Evolutionary conservation across 164 flowering plant species (phyloP).

Genomic region (Vitis riparia): DNA sequence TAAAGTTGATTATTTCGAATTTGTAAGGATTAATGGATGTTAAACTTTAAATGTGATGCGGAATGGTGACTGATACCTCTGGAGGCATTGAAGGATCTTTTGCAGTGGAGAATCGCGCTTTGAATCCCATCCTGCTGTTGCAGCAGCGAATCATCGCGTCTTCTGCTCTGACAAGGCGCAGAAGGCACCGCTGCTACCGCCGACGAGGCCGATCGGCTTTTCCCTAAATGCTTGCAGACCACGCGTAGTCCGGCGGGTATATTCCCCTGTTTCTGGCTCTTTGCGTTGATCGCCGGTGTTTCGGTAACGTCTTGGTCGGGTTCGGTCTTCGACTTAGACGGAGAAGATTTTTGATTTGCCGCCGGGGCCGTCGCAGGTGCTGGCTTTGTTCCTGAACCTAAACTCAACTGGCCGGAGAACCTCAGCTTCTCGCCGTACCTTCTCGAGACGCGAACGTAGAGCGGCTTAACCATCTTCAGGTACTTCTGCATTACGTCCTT

Average conservation of each 20-base stretch:
- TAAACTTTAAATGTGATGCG: too few relatives aligned
- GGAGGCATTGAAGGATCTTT: constrained; percentile 70
- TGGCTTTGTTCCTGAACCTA: constrained; percentile 4
- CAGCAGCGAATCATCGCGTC: constrained; percentile 78
- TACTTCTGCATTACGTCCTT: constrained; percentile 70
- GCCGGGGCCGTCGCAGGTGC: constrained; percentile 1
- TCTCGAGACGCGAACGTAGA: constrained; percentile 64
- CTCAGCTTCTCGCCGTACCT: constrained; percentile 51
- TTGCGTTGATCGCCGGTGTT: constrained; percentile 9
- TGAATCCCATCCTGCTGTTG: constrained; percentile 92
- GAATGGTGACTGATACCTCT: constrained; percentile 38
- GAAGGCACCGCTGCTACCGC: constrained; percentile 40
- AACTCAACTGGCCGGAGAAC: constrained; percentile 45
- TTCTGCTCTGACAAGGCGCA: constrained; percentile 18
- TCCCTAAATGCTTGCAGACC: constrained; percentile 70
- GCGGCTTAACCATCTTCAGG: constrained; percentile 77
- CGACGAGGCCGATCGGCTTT: constrained; percentile 70
- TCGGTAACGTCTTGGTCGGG: constrained; percentile 8
- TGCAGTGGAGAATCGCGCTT: constrained; percentile 89
- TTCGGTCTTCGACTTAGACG: constrained; percentile 7
- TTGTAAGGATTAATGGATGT: background rate
- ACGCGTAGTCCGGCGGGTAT: constrained; percentile 56
- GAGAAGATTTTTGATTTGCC: background rate
- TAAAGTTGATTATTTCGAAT: background rate
- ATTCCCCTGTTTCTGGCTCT: constrained; percentile 38